Evolutionary conservation across 345 rosid species (phyloP).

Genomic region (Brassica incana): DNA sequence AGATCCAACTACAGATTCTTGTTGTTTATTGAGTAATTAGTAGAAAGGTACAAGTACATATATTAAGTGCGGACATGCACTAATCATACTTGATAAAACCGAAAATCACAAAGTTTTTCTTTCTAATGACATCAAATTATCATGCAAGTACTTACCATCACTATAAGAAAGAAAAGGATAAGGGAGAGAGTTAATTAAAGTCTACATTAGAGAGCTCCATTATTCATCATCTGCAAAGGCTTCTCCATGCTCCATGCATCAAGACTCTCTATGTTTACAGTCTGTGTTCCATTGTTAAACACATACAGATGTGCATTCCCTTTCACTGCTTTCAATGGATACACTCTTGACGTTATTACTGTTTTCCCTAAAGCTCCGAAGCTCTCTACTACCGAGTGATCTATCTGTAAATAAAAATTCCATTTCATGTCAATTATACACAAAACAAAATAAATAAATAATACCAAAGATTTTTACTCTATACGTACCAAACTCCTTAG

Average conservation of each 20-base stretch:
- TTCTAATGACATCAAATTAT: not conserved
- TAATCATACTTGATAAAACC: not conserved
- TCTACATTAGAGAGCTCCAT: constrained; percentile 16
- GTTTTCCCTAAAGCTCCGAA: constrained; percentile 74
- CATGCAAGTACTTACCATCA: not conserved
- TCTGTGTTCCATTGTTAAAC: constrained; percentile 70
- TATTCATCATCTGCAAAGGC: constrained; percentile 49
- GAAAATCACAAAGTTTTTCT: not conserved
- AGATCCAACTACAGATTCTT: not conserved
- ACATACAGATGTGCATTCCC: constrained; percentile 58
- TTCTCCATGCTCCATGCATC: constrained; percentile 76
- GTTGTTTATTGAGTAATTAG: constrained; percentile 12
- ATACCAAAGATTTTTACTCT: not conserved
- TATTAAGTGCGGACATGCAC: not conserved
- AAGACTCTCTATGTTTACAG: constrained; percentile 53
- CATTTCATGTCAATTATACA: not conserved
- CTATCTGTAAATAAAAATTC: constrained; percentile 45
- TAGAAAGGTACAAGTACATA: constrained; percentile 24
- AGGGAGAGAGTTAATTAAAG: not conserved
- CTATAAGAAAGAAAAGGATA: not conserved
- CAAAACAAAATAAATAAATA: not conserved
- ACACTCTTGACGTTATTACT: constrained; percentile 70
- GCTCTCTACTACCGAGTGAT: constrained; percentile 75
- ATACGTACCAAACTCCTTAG: constrained; percentile 69
- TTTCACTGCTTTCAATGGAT: constrained; percentile 58